phyloP scores from a whole-genome alignment of 2,329 filamentous ascomycete species.

The Lachnellula arida region DNA sequence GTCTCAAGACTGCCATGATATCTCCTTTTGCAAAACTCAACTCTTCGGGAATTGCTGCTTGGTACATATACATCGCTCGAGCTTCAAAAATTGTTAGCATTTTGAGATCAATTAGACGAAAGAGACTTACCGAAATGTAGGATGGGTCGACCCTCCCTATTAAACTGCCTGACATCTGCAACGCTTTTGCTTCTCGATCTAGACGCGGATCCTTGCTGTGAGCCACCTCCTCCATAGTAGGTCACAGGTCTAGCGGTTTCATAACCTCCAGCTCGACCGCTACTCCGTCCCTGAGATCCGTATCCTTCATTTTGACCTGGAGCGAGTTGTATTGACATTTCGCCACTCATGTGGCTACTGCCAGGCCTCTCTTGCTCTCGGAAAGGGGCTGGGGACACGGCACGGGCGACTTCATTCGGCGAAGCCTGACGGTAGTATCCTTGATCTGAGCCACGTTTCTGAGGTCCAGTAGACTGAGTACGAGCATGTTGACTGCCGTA shows the following conservation, averaged over 20 bases:
- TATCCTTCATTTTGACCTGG: conserved; percentile 50
- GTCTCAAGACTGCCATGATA: conserved; percentile 76
- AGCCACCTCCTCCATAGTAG: conserved; percentile 41
- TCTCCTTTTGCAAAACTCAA: conserved; percentile 90
- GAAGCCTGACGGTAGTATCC: conserved; percentile 47
- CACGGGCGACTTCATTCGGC: conserved; percentile 41
- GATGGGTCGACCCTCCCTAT: conserved; percentile 79
- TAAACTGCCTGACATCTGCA: conserved; percentile 77
- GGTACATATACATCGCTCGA: conserved; percentile 89
- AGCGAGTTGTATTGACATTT: conserved; percentile 67
- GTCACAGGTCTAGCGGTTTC: conserved; percentile 45
- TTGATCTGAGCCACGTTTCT: conserved; percentile 45
- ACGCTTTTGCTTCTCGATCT: conserved; percentile 73
- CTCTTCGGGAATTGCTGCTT: conserved; percentile 92
- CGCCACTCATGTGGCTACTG: conserved; percentile 37
- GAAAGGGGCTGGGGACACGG: conserved; percentile 39
- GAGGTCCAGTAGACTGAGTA: conserved; percentile 35
- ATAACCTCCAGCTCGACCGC: conserved; percentile 46
- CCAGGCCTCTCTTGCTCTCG: conserved; percentile 43
- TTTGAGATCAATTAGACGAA: conserved; percentile 2
- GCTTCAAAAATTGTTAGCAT: conserved; percentile 48
- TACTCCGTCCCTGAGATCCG: conserved; percentile 48
- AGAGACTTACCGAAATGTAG: conserved; percentile 82
- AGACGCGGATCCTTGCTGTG: conserved; percentile 36
- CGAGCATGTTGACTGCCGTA: conserved; percentile 32